Evolutionary conservation across 176 grass and related monocot species (phyloP), one percentile per base, ranked within the genome.

Genomic region (Cenchrus purpureus): DNA sequence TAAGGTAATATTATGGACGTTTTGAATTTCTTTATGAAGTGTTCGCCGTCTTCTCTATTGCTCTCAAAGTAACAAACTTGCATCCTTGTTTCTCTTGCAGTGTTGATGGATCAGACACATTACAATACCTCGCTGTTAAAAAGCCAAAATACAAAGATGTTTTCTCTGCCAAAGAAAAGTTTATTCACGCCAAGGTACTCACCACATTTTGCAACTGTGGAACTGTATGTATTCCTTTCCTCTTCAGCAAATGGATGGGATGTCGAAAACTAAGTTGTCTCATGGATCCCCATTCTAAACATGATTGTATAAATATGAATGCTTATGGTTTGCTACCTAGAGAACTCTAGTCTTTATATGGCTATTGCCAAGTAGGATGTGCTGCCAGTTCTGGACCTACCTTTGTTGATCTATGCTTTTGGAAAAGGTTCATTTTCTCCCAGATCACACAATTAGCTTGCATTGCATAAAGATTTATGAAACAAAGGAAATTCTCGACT

Each of bases 91-190:
- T 79, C n/a, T 89, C 78, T 92, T 89, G 71, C 91, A 93, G 94
- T 64, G 32, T 56, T 61, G 81, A 85, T 86, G 77, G 78, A 90
- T 87, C 91, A 77, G 86, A 86, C 48, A 73, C 62, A 65, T 16
- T 55, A 84, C 84, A 76, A 14, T 89, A 78, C 44, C 31, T 44
- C 32, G 65, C 81, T 79, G 73, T 91, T 62, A 87, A 78, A 73
- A 99, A 99, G 82, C 97, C 97, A 79, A 99, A 87, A 64, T 82
- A 88, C 81, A 87, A 89, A 1, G 97, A 99, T 89, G 83, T 86
- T 71, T 92, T 96, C 81, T 92, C 94, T 78, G 86, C 85, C 49
- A 99, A 99, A 86, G 97, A 99, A 81, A 99, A 94, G 75, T 99
- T 94, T 86, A 94, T 99, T 89, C 94, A 99, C 81, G 84, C 87